phyloP scores from a whole-genome alignment of 2,329 filamentous ascomycete genomes.

The Berkeleyomyces rouxiae region DNA sequence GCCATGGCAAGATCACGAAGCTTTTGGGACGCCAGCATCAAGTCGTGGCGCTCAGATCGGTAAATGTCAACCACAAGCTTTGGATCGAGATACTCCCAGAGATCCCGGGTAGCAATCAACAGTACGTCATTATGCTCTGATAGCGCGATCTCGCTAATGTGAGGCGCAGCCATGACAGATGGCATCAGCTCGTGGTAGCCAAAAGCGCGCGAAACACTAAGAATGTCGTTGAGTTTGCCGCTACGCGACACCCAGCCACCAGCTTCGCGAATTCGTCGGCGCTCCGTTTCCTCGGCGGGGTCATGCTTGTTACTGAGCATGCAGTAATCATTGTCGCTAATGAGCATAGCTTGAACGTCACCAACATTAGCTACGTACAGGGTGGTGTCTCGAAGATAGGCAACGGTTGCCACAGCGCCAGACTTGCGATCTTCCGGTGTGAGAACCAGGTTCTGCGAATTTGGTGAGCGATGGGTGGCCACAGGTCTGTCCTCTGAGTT shows the following conservation, averaged over 20 bases:
- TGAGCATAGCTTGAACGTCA: constrained; percentile 87
- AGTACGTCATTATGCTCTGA: constrained; percentile 88
- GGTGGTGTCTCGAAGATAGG: constrained; percentile 79
- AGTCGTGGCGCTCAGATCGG: constrained; percentile 66
- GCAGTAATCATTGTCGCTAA: constrained; percentile 69
- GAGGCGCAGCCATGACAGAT: constrained; percentile 76
- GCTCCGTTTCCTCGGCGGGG: constrained; percentile 68
- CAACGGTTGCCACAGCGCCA: constrained; percentile 78
- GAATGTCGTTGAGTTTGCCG: constrained; percentile 77
- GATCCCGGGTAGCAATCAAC: constrained; percentile 72
- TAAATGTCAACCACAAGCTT: constrained; percentile 86
- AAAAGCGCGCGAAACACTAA: constrained; percentile 87
- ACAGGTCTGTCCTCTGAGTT: constrained; percentile 57
- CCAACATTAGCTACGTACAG: constrained; percentile 91
- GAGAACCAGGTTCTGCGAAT: constrained; percentile 57
- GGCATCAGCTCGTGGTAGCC: constrained; percentile 89
- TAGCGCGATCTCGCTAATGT: constrained; percentile 62
- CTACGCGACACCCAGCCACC: constrained; percentile 92
- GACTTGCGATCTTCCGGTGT: constrained; percentile 80
- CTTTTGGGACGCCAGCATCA: constrained; percentile 92
- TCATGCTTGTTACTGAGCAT: constrained; percentile 86
- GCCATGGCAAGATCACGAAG: constrained; percentile 88
- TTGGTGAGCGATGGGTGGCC: constrained; percentile 52
- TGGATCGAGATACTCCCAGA: constrained; percentile 88
- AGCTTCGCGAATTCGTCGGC: constrained; percentile 79